These are phyloP conservation scores for Solanum medicagineum DNA, from an alignment of 257 asterid genomes.

Conservation along the genomic window DNA sequence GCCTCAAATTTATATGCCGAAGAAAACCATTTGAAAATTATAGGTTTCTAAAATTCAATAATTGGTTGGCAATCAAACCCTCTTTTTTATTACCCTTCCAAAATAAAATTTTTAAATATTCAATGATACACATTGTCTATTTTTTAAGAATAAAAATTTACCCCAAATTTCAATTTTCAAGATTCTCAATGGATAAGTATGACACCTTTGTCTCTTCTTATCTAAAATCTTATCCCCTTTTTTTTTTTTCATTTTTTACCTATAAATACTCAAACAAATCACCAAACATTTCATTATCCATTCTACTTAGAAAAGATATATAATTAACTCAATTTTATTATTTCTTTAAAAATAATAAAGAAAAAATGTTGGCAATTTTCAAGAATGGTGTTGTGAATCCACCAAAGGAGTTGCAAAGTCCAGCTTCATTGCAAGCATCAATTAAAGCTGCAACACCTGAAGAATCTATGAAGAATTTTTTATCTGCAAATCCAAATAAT, in stretches of 20 bases:
- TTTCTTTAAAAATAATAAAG: background rate
- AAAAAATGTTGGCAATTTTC: slow-evolving; percentile 63
- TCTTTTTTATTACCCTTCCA: background rate
- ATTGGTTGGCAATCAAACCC: background rate
- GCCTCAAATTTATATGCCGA: background rate
- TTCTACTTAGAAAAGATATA: background rate
- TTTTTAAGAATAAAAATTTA: background rate
- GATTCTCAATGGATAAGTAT: background rate
- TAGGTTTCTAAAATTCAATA: background rate
- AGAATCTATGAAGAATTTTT: slow-evolving; percentile 46
- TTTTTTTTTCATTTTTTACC: background rate
- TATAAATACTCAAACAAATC: background rate
- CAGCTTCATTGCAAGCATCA: slow-evolving; percentile 21
- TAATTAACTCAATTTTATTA: background rate
- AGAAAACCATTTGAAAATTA: background rate
- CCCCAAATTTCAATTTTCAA: background rate
- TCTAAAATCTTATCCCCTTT: background rate
- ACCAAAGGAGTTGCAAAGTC: slow-evolving; percentile 71
- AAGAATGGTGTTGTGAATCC: slow-evolving; percentile 62
- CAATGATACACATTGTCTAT: background rate
- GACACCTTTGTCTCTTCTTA: background rate
- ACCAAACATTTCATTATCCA: background rate
- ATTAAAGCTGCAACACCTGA: slow-evolving; percentile 28
- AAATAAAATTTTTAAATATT: background rate
- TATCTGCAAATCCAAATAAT: slow-evolving; percentile 34